These are phyloP conservation scores for Rhizopogon roseolus DNA, from an alignment of 768 basidiomycete species.

Conservation along the genomic window DNA sequence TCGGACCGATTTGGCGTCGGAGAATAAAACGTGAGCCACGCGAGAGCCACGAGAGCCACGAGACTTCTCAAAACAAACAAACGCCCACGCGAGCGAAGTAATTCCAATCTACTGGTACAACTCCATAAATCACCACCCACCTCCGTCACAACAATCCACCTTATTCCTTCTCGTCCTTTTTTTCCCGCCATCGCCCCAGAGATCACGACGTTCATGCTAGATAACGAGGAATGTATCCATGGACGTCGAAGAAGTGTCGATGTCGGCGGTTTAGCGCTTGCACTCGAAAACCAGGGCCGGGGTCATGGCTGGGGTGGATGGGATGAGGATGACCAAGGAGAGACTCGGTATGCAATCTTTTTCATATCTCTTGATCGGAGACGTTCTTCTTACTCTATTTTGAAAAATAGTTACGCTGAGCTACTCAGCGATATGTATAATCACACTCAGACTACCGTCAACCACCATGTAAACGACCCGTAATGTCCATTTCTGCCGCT, in stretches of 20 bases:
- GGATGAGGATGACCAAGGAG: conserved; percentile 43
- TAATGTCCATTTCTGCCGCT: conserved; percentile 8
- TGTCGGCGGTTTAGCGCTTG: conserved; percentile 82
- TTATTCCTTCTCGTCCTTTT: neutral
- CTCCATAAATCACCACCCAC: conserved; percentile 4
- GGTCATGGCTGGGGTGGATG: conserved; percentile 71
- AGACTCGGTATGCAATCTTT: conserved; percentile 41
- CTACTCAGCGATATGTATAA: conserved; percentile 80
- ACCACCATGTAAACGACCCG: conserved; percentile 34
- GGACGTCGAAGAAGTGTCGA: conserved; percentile 76
- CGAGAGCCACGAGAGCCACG: conserved; percentile 30
- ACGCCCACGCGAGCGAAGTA: conserved; percentile 31
- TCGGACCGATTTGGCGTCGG: conserved; percentile 13
- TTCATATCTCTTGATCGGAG: neutral
- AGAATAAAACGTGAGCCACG: conserved; percentile 23
- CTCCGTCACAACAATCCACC: conserved; percentile 2
- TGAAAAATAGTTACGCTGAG: conserved; percentile 62
- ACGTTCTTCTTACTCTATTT: conserved; percentile 10
- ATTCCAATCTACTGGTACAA: conserved; percentile 11
- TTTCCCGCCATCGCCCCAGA: neutral
- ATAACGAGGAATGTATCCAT: conserved; percentile 22
- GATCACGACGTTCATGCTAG: conserved; percentile 16
- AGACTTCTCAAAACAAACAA: conserved; percentile 23
- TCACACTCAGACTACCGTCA: conserved; percentile 71
- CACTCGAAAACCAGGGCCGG: conserved; percentile 54